These are phyloP conservation scores for Cyberlindnera suaveolens DNA, from an alignment of 805 yeast genomes.

Conservation along the genomic window DNA sequence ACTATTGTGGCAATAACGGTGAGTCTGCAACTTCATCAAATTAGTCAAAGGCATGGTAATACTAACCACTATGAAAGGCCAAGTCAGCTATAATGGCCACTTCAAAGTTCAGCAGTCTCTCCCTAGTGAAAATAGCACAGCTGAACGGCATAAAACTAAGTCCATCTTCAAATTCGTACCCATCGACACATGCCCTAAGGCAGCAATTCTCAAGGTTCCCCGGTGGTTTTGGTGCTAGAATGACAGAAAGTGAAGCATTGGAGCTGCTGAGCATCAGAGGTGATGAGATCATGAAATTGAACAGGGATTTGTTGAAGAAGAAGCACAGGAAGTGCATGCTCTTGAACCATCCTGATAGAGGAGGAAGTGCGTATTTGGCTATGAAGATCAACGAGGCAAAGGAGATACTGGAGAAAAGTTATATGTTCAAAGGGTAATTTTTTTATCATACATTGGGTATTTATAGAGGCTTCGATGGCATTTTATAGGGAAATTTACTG, in stretches of 20 bases:
- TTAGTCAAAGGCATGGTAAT: neutral
- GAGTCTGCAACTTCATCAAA: conserved; percentile 15
- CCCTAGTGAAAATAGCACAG: conserved; percentile 33
- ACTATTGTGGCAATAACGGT: conserved; percentile 45
- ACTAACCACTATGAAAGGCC: conserved; percentile 14
- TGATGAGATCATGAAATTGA: conserved; percentile 45
- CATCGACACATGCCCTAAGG: conserved; percentile 13
- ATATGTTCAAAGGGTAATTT: conserved; percentile 26
- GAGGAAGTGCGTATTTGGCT: conserved; percentile 78
- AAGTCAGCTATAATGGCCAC: conserved; percentile 33
- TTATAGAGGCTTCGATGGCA: neutral
- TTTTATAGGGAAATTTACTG: too few relatives aligned
- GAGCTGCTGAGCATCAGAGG: conserved; percentile 55
- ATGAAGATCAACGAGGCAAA: conserved; percentile 85
- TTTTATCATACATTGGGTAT: neutral
- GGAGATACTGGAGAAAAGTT: conserved; percentile 66
- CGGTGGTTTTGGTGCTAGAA: conserved; percentile 60
- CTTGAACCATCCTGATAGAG: conserved; percentile 83
- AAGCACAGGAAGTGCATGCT: conserved; percentile 75
- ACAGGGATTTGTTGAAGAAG: conserved; percentile 48
- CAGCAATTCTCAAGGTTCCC: conserved; percentile 32
- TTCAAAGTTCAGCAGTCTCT: conserved; percentile 24
- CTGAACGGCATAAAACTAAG: conserved; percentile 30
- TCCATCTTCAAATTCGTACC: conserved; percentile 3
- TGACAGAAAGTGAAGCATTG: conserved; percentile 70